Base-by-base conservation (phyloP, 441 rosid species). In the Adansonia rubrostipa region DNA sequence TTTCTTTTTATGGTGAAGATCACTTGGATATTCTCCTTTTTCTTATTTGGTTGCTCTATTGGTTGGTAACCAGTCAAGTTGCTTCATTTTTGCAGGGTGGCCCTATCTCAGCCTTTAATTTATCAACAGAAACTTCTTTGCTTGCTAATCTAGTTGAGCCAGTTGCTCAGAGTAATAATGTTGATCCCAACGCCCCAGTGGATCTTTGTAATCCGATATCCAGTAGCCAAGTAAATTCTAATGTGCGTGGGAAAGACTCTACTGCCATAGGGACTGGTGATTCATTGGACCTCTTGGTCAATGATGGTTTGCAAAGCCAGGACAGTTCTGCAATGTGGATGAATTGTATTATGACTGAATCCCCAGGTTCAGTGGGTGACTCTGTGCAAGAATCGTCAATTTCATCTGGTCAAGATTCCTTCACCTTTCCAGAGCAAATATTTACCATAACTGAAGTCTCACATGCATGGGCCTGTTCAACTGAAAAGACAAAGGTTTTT, bases 301-400 rank as follows among this genome's bases (percentile, higher is more conserved):
- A 77, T 77, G 74, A 68, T 62, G 88, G 93, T 82, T 82, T 88
- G 79, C 90, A 88, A 80, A 90, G 89, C 84, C 97, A 92, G 85
- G 99, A 90, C 72, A 90, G 96, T 88, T 89, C 93, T 85, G 96
- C 97, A 77, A 89, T 76, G 82, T 97, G 98, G 99, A 85, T 95
- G 74, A 85, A 89, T 86, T 79, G 61, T 77, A 76, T 92, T 74
- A 84, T 93, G 78, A 81, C 88, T 22, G 93, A 91, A 77, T 83
- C 98, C 74, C 81, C 91, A 1, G 88, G 85, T 61, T 86, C 95
- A 57, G 87, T 82, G 75, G 90, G 88, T 68, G 89, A 87, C 77
- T 81, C 89, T 74, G 77, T 78, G 66, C 83, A 75, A 79, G 92
- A 87, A 69, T 79, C 95, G 76, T 81, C 91, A 48, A 54, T 73